Evolutionary conservation across 73 alveolate species (phyloP), one percentile per base, ranked within the genome.

Genomic region (Blepharisma stoltei): DNA sequence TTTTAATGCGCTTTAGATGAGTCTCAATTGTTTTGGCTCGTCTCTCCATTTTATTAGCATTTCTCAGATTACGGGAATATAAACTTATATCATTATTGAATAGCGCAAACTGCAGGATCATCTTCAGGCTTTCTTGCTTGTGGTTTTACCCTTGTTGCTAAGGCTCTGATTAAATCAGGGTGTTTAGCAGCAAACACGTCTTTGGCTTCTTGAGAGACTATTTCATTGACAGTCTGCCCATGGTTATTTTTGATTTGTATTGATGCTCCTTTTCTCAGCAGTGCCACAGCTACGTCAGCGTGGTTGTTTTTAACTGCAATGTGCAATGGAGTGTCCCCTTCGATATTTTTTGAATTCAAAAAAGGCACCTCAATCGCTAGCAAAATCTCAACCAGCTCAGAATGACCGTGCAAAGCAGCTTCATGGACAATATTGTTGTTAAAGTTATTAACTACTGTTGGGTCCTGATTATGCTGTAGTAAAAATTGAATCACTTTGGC

Each of bases 281-380:
- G 82, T 54, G 76, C 65, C 18, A 92, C 77, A n/a, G 95, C 90
- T 54, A 93, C 89, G 68, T 82, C 76, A 53, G 90, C 87, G 82
- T 85, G 93, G 6, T 96, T 96, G 86, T 90, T 90, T 71, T 93
- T 87, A 60, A 92, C 82, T 55, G 97, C 93, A 80, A 93, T 83
- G 75, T 89, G 82, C 38, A 93, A 79, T 69, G 98, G 98, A 38
- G 92, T 93, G 23, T 60, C 73, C 14, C 73, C 73, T 14, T 60
- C 73, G 0, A 11, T 25, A 60, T 60, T 60, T 9, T n/a, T 25
- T 38, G 23, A n/a, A 5, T 60, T 60, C 18, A 60, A 14, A 60
- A 14, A 60, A n/a, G 73, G 73, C 73, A 60, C 46, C 23, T 60
- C 73, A 8, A 60, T 14, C 0, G 14, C 73, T 25, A 60, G 5